Percentiles rank a stretch among this genome's conserved stretches.
Evolutionary conservation across 2,329 filamentous ascomycete species (phyloP).

Genomic region (Calycina herbarum): DNA sequence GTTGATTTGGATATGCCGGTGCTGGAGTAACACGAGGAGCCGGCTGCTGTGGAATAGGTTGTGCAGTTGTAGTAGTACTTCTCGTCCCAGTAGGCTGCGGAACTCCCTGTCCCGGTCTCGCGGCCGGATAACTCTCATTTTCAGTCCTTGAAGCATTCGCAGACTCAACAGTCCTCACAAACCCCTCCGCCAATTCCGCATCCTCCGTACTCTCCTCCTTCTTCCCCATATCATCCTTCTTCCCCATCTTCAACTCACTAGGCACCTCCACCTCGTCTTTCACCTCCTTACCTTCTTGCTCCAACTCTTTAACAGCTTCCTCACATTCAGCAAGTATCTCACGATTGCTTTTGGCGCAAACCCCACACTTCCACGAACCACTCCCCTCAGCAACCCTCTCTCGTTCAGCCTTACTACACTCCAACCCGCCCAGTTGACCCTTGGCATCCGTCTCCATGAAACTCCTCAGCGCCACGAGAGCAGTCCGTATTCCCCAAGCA

Average conservation of each 20-base stretch:
- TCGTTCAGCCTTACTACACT: constrained; percentile 68
- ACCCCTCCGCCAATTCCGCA: constrained; percentile 54
- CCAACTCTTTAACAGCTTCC: constrained; percentile 48
- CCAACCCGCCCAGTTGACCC: constrained; percentile 88
- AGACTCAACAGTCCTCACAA: constrained; percentile 48
- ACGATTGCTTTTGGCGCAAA: constrained; percentile 69
- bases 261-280: constrained; percentile 47
- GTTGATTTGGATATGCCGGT: constrained; percentile 22
- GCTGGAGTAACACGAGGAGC: constrained; percentile 4
- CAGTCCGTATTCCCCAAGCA: constrained; percentile 93
- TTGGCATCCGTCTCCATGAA: constrained; percentile 92
- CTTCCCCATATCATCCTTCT: constrained; percentile 66
- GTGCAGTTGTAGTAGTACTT: constrained; percentile 15
- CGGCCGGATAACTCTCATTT: constrained; percentile 25
- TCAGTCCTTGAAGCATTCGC: no score
- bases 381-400: constrained; percentile 69
- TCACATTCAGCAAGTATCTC: constrained; percentile 74
- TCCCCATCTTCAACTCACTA: constrained; percentile 57
- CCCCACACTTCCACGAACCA: constrained; percentile 63
- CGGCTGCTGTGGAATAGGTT: constrained; percentile 17
- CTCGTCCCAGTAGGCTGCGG: constrained; percentile 37
- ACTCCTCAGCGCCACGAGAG: constrained; percentile 73
- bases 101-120: constrained; percentile 36
- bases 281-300: constrained; percentile 42
- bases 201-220: constrained; percentile 43